These are phyloP conservation scores for Tolypocladium capitatum DNA, from an alignment of 2,329 filamentous ascomycete species.

Conservation along the genomic window DNA sequence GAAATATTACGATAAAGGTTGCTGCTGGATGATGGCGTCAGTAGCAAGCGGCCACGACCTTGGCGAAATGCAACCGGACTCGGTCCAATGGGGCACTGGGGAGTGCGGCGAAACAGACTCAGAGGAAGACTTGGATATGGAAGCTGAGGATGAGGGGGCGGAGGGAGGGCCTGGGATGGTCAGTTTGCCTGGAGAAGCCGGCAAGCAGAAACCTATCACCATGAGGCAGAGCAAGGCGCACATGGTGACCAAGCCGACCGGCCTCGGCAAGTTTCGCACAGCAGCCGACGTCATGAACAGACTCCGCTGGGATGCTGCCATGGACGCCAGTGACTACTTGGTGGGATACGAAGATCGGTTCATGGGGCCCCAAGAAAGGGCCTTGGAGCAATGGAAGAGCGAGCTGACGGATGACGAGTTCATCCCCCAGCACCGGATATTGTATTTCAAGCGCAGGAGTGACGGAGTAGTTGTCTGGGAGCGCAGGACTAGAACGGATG, in stretches of 20 bases:
- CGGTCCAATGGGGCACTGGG: conserved; percentile 31
- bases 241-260: conserved; percentile 11
- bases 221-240: neutral
- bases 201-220: neutral
- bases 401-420: conserved; percentile 54
- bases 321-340: conserved; percentile 39
- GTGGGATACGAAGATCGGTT: conserved; percentile 52
- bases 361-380: conserved; percentile 37
- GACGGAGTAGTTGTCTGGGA: conserved; percentile 45
- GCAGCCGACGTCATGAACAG: conserved; percentile 46
- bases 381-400: conserved; percentile 42
- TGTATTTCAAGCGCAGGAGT: conserved; percentile 44
- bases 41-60: conserved; percentile 25
- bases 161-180: neutral
- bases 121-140: conserved; percentile 29
- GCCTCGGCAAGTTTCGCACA: conserved; percentile 36
- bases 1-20: conserved; percentile 34
- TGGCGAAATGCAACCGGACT: conserved; percentile 30
- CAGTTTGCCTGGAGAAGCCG: neutral
- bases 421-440: conserved; percentile 50
- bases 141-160: conserved; percentile 18
- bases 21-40: conserved; percentile 33
- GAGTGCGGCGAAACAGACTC: conserved; percentile 24
- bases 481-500: conserved; percentile 35
- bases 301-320: conserved; percentile 43